These are phyloP conservation scores for Termitomyces eurrhizus DNA, from an alignment of 768 basidiomycete species.

Conservation along the genomic window DNA sequence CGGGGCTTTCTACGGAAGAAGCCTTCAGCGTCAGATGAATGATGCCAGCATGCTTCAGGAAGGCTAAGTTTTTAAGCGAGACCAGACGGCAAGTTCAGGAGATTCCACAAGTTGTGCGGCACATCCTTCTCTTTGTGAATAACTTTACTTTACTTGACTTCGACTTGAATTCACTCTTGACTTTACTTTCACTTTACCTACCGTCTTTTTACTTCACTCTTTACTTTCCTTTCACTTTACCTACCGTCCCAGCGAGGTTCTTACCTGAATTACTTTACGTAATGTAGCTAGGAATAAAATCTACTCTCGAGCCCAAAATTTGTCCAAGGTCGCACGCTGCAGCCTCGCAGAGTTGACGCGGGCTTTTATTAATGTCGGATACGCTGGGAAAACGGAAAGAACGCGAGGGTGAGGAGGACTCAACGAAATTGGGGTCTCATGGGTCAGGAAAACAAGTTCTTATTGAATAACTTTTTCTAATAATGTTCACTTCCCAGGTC, in stretches of 20 bases:
- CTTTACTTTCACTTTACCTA: too few species aligned
- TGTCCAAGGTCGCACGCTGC: not conserved
- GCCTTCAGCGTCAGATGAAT: conserved; percentile 20
- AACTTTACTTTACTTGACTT: too few species aligned
- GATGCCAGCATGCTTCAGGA: not conserved
- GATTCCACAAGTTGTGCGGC: too few species aligned
- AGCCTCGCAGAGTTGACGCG: not conserved
- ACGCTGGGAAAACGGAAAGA: conserved; percentile 43
- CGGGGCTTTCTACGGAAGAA: conserved; percentile 30
- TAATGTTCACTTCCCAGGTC: conserved; percentile 40
- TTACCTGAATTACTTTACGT: too few species aligned
- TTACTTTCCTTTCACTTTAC: too few species aligned
- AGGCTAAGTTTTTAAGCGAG: not conserved
- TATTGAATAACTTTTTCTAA: conserved; percentile 3
- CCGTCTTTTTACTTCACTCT: too few species aligned
- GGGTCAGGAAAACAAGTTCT: conserved; percentile 24
- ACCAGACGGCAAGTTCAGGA: too few species aligned
- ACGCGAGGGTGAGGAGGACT: conserved; percentile 30
- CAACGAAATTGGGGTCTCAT: conserved; percentile 18
- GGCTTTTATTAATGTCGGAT: conserved; percentile 13
- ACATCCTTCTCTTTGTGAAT: too few species aligned
- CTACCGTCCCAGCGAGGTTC: too few species aligned
- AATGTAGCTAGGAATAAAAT: too few species aligned
- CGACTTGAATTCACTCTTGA: too few species aligned
- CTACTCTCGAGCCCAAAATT: not conserved